phyloP scores from a whole-genome alignment of 2,329 filamentous ascomycete species.

The Xylaria sp. region DNA sequence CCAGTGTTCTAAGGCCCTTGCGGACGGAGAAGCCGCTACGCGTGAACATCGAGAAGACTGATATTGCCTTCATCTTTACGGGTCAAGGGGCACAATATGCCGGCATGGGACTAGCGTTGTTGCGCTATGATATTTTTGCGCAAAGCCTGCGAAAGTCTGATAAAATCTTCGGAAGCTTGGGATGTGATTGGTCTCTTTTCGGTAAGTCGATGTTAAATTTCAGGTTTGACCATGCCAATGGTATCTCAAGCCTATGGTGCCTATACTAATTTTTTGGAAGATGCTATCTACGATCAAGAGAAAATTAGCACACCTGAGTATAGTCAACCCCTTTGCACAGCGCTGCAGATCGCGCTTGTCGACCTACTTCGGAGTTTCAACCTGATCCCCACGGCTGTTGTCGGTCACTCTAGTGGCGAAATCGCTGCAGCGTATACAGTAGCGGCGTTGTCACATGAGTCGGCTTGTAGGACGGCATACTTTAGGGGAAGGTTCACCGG shows the following conservation, averaged over 20 bases:
- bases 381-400: conserved; percentile 36
- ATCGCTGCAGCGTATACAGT: conserved; percentile 3
- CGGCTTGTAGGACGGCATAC: neutral
- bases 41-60: too few relatives aligned
- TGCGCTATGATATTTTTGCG: neutral
- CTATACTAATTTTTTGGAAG: too few relatives aligned
- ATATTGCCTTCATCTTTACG: neutral
- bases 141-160: neutral
- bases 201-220: neutral
- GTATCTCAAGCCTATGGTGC: neutral
- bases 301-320: conserved; percentile 39
- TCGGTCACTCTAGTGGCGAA: conserved; percentile 47
- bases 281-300: conserved; percentile 29
- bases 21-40: neutral
- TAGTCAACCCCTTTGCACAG: conserved; percentile 42
- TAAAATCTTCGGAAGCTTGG: neutral
- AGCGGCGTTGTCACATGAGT: neutral
- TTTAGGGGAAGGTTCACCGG: too few relatives aligned
- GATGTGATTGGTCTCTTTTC: neutral
- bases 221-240: neutral
- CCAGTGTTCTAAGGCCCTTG: neutral
- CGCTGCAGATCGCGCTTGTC: conserved; percentile 45
- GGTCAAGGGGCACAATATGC: neutral
- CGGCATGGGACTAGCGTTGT: neutral
- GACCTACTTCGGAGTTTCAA: conserved; percentile 40